Percentiles rank a stretch among this genome's conserved stretches.
Conservation (phyloP, 2,329 filamentous ascomycete species). For the Apiospora sp. region DNA sequence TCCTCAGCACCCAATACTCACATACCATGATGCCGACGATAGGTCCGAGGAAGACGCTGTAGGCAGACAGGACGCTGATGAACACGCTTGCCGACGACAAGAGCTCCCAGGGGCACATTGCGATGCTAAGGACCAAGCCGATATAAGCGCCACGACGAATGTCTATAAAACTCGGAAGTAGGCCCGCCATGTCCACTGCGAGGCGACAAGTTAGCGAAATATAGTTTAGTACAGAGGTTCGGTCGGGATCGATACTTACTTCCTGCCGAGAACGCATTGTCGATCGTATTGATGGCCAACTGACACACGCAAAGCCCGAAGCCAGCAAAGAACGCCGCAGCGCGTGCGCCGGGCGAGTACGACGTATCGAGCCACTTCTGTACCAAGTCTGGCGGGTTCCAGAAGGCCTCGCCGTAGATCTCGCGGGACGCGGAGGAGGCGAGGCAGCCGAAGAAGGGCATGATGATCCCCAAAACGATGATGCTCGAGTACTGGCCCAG, state of each 20-base stretch:
- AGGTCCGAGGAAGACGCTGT: constrained; percentile 91
- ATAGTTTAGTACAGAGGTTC: rapidly evolving
- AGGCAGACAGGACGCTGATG: constrained; percentile 89
- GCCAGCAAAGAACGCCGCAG: constrained; percentile 66
- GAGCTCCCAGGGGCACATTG: constrained; percentile 87
- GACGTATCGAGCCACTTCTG: constrained; percentile 70
- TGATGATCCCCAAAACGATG: constrained; percentile 75
- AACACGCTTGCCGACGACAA: constrained; percentile 80
- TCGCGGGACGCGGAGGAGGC: constrained; percentile 77
- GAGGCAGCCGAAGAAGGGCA: constrained; percentile 84
- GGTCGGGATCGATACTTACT: constrained; percentile 47
- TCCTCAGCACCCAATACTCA: constrained; percentile 88
- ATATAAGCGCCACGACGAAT: constrained; percentile 90
- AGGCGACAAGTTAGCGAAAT: background rate
- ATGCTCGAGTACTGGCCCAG: constrained; percentile 83
- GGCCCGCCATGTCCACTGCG: constrained; percentile 78
- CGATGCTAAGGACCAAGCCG: constrained; percentile 79
- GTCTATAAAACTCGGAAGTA: constrained; percentile 82
- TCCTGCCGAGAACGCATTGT: constrained; percentile 83
- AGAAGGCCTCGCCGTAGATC: constrained; percentile 72
- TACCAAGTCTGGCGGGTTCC: constrained; percentile 76
- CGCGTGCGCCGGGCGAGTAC: constrained; percentile 70
- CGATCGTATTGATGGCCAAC: constrained; percentile 85
- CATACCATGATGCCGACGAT: constrained; percentile 90
- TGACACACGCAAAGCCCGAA: constrained; percentile 72